Evolutionary conservation across 2,329 filamentous ascomycete genomes (phyloP).

Genomic region (Apiospora marii): DNA sequence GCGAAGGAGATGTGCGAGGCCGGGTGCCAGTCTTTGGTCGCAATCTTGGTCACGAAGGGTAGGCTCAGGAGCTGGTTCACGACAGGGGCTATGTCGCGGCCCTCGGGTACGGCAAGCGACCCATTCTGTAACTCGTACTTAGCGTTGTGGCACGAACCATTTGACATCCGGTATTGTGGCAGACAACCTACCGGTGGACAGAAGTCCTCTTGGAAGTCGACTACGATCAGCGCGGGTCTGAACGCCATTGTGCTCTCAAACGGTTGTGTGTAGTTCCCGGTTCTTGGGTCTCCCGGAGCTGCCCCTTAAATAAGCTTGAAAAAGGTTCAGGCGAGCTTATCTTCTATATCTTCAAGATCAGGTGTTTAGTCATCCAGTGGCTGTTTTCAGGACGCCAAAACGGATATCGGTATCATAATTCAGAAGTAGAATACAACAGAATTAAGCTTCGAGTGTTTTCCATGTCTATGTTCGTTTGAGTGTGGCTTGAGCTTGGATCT

Average conservation of each 20-base stretch:
- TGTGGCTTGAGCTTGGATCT: slow-evolving; percentile 6
- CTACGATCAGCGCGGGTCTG: slow-evolving; percentile 68
- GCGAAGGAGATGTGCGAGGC: slow-evolving; percentile 87
- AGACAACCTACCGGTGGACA: slow-evolving; percentile 77
- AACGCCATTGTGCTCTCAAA: not conserved
- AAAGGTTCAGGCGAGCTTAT: not conserved
- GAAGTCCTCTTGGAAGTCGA: slow-evolving; percentile 95
- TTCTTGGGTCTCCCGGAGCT: not conserved
- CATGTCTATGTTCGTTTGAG: not conserved
- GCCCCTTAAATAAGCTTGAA: not conserved
- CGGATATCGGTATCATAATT: no score
- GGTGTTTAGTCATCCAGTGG: no score
- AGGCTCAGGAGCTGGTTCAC: slow-evolving; percentile 80
- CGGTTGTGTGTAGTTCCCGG: not conserved
- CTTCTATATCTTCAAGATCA: not conserved
- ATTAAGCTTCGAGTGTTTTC: no score
- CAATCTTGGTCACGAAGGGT: slow-evolving; percentile 76
- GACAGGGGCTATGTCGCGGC: slow-evolving; percentile 71
- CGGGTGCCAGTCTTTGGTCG: slow-evolving; percentile 95
- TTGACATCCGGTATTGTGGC: not conserved
- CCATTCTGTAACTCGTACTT: slow-evolving; percentile 67
- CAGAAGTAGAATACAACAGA: no score
- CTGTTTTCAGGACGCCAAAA: no score
- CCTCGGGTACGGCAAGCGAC: slow-evolving; percentile 80
- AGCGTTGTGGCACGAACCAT: not conserved